These are phyloP conservation scores for Aspergillus avenaceus DNA, from an alignment of 495 filamentous ascomycete genomes.

Conservation along the genomic window DNA sequence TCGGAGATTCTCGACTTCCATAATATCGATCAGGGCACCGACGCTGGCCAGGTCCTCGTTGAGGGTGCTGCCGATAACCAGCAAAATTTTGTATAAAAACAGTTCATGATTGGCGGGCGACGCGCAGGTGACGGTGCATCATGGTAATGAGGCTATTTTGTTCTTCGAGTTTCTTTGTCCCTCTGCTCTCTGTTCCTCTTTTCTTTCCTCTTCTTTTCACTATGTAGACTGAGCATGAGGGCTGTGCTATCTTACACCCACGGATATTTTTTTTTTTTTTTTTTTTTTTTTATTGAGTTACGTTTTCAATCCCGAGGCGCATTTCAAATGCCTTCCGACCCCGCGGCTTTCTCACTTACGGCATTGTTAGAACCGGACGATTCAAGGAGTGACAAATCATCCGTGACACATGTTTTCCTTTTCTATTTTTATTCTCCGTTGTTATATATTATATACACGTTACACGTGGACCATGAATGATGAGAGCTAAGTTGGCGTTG, in stretches of 20 bases:
- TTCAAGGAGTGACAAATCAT: neutral
- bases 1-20: conserved; percentile 99
- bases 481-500: neutral
- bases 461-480: conserved; percentile 9
- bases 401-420: conserved; percentile 1
- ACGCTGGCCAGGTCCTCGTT: conserved; percentile 34
- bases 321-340: neutral
- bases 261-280: conserved; percentile 3
- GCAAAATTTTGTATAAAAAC: conserved; percentile 29
- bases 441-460: conserved; percentile 1
- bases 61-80: conserved; percentile 31
- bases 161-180: too few relatives aligned
- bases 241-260: conserved; percentile 10
- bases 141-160: conserved; percentile 18
- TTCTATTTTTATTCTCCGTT: neutral
- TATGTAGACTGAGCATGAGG: conserved; percentile 20
- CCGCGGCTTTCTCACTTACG: neutral
- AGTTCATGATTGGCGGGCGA: conserved; percentile 6
- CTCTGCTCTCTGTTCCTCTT: conserved; percentile 2
- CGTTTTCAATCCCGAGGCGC: neutral
- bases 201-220: conserved; percentile 7
- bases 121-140: conserved; percentile 10
- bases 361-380: neutral
- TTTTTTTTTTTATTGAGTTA: neutral
- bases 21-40: conserved; percentile 69